Evolutionary conservation across 345 rosid genomes (phyloP), one percentile per base, ranked within the genome.

Genomic region (Abelmoschus esculentus): DNA sequence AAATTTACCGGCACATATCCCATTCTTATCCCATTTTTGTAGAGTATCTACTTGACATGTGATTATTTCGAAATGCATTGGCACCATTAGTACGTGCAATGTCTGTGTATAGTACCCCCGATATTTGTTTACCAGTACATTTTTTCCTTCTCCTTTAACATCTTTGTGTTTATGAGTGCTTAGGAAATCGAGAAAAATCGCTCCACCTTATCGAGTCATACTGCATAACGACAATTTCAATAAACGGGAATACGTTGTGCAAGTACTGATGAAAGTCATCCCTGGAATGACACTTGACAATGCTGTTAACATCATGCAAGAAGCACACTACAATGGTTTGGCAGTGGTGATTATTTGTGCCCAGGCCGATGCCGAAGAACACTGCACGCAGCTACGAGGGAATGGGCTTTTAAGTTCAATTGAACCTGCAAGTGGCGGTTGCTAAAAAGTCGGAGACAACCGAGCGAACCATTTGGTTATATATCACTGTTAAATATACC

Each of bases 211-310:
- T 72, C 83, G 87, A 0, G 97, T 95, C 46, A 76, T 95, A 22
- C 86, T 95, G 63, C 96, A 91, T 82, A 95, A 95, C 3, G 96
- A 91, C 82, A 83, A 95, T 83, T 91, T 67, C 82, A 95, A 90
- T 81, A 95, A 84, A 74, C 82, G 97, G 70, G 96, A 91, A 74
- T 91, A 95, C 18, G 96, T 91, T 2, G 99, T 95, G 36, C 97
- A 91, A 78, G 97, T 95, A n/a, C 68, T 95, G 83, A 90, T 95
- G 97, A 95, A 95, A 75, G 96, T 91, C n/a, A 95, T 91, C 76
- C 93, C 93, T 0, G 96, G 96, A 11, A 95, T 95, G 99, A 89
- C 99, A 6, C 77, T 95, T 9, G 99, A 95, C 83, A 95, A 79
- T 59, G 97, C 99, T 0, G 93, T 91, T 26, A 95, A 95, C 62